phyloP scores from a whole-genome alignment of 1,139 yeast genomes.

The Debaryomyces coudertii region DNA sequence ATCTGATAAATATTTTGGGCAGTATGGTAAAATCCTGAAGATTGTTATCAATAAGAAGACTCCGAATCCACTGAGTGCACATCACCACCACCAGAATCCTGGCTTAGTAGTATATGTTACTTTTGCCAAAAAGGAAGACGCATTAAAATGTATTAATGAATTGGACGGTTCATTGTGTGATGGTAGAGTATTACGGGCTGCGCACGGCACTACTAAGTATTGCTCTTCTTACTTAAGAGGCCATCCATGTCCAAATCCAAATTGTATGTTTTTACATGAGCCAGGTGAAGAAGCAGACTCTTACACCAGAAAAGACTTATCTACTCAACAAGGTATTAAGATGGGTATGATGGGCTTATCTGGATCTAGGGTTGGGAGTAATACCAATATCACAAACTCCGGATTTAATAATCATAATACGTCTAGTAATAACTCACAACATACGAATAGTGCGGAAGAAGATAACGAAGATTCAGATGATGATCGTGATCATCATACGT shows the following conservation, averaged over 20 bases:
- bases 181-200: constrained; percentile 85
- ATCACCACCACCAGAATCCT: constrained; percentile 55
- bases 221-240: constrained; percentile 95
- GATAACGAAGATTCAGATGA: constrained; percentile 27
- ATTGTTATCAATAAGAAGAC: constrained; percentile 87
- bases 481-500: constrained; percentile 19
- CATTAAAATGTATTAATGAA: constrained; percentile 87
- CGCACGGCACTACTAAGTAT: constrained; percentile 98
- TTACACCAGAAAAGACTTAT: constrained; percentile 88
- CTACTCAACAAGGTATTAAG: constrained; percentile 75
- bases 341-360: constrained; percentile 52
- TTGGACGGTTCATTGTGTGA: constrained; percentile 95
- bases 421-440: constrained; percentile 12
- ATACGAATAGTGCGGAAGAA: constrained; percentile 12
- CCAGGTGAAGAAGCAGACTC: constrained; percentile 99
- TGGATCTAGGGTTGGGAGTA: constrained; percentile 17
- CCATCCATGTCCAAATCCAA: constrained; percentile 96
- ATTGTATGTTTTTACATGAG: constrained; percentile 98
- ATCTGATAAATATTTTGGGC: constrained; percentile 95
- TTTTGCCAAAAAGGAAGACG: constrained; percentile 90
- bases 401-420: constrained; percentile 9
- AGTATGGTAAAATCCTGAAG: constrained; percentile 93
- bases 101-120: constrained; percentile 97
- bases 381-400: constrained; percentile 10
- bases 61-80: constrained; percentile 43